Base-by-base conservation (phyloP, 495 filamentous ascomycete genomes). In the Talaromyces wortmannii region DNA sequence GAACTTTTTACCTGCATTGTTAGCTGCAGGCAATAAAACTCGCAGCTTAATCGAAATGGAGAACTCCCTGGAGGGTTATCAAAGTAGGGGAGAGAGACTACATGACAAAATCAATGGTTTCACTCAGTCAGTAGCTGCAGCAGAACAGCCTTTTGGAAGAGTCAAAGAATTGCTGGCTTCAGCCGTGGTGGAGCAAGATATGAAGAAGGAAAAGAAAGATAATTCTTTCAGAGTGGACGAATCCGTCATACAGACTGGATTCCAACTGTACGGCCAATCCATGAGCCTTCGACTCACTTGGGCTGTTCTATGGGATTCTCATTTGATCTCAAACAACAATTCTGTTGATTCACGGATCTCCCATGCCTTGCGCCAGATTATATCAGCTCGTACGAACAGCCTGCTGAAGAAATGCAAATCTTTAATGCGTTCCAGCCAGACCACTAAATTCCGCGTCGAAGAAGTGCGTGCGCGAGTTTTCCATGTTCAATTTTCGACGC, bases 111-210 rank as follows among this genome's bases (percentile, higher is more conserved):
- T 59, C 5, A 31, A 42, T 6, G 16, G 52, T 3, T 59, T 55
- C 31, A 42, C 30, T 6, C 55, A 55, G 36, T 46, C 47, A 12
- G 48, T 59, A 8, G 12, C 4, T 10, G 31, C 17, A 13, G 12
- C 18, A 17, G 84, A 86, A 65, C 82, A 88, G 54, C 85, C 84
- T 0, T 83, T 84, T 52, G 75, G 78, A 31, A 72, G 75, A 12
- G 78, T 88, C 7, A 70, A 75, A n/a, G 63, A 74, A 45, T 64
- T 84, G 17, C 40, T 57, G 46, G 55, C 55, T 10, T 15, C 43
- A 3, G 48, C 46, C 5, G 32, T 23, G 5, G 48, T 47, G 53
- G 75, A 81, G 31, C 60, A 78, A 54, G 70, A 79, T 32, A 23
- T 23, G 23, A 23, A 23, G 23, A 23, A 8, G 2, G 75, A 72